Evolutionary conservation across 108 stramenopile genomes (phyloP).

Genomic region (Cyclotella atomus): DNA sequence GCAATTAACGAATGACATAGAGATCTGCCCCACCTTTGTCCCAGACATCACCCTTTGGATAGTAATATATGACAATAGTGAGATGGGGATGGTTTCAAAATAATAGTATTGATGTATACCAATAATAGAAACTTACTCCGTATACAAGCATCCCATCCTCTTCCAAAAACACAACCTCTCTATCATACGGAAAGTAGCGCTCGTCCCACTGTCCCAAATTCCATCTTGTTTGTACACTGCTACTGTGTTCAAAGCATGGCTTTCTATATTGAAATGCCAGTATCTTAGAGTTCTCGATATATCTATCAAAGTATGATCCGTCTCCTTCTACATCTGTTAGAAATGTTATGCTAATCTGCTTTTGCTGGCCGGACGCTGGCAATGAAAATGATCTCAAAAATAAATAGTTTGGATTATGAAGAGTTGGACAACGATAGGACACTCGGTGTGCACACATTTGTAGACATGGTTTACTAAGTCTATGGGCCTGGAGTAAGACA

Average conservation of each 20-base stretch:
- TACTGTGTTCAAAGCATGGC: constrained; percentile 26
- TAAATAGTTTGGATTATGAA: too few relatives aligned
- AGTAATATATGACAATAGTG: constrained; percentile 45
- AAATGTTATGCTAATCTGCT: constrained; percentile 35
- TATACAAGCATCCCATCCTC: constrained; percentile 42
- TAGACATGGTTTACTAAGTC: too few relatives aligned
- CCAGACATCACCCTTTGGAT: constrained; percentile 82
- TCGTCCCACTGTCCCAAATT: constrained; percentile 32
- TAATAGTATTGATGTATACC: too few relatives aligned
- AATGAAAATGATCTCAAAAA: too few relatives aligned
- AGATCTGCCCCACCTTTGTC: constrained; percentile 89
- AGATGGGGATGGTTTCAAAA: too few relatives aligned
- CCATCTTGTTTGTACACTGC: constrained; percentile 19
- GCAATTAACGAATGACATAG: constrained; percentile 80
- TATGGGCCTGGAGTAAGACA: too few relatives aligned
- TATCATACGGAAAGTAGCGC: constrained; percentile 70
- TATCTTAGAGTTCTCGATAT: constrained; percentile 74
- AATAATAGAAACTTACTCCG: constrained; percentile 37
- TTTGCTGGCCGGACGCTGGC: background rate
- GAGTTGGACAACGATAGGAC: too few relatives aligned
- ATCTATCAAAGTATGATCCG: constrained; percentile 77
- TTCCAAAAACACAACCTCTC: constrained; percentile 62
- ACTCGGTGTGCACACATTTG: too few relatives aligned
- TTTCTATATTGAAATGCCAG: constrained; percentile 53
- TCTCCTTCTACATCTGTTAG: constrained; percentile 91